Base-by-base conservation (phyloP, 306 rosid species). In the Cucumis sativus region DNA sequence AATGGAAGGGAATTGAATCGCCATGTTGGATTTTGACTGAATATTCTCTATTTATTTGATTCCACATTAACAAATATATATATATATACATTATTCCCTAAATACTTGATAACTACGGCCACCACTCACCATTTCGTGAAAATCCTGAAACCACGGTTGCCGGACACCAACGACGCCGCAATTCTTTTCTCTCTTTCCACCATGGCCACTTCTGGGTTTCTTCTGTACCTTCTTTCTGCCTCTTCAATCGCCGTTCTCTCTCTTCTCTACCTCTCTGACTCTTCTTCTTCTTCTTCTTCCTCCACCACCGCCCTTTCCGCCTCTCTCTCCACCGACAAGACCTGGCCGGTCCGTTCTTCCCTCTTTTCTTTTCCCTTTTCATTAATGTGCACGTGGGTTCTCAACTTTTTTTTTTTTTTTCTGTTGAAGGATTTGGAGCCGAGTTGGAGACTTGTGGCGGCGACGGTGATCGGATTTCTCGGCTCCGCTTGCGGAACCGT, bases 401-500 rank as follows among this genome's bases (percentile, higher is more conserved):
- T 33, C 37, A 33, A 10, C 9, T 2, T 40, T 7, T 40, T 37
- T n/a, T 41, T 18, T 7, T 62, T 40, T 40, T 7, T 8, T 13
- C 2, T 9, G 3, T 13, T 75, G 82, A 75, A 92, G 99, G 88
- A 92, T 28, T 86, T 95, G 89, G 40, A 86, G 81, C 80, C 82
- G 6, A 80, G 83, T 82, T 95, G 96, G 99, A 89, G 83, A 52
- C 74, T 95, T 78, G 88, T 67, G 80, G 78, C 87, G 81, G 97
- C 92, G 1, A 92, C 99, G 0, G 79, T 88, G 66, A 92, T 95
- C 51, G 92, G 97, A 41, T 95, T 95, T 75, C 79, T 92, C 45
- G 99, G 99, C 28, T 95, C 96, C 7, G 97, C 97, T 9, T 95
- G 88, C 79, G 97, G 97, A 74, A 92, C 97, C 1, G 99, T 95